phyloP scores from a whole-genome alignment of 805 yeast genomes.

The Metschnikowia gelsemii region DNA sequence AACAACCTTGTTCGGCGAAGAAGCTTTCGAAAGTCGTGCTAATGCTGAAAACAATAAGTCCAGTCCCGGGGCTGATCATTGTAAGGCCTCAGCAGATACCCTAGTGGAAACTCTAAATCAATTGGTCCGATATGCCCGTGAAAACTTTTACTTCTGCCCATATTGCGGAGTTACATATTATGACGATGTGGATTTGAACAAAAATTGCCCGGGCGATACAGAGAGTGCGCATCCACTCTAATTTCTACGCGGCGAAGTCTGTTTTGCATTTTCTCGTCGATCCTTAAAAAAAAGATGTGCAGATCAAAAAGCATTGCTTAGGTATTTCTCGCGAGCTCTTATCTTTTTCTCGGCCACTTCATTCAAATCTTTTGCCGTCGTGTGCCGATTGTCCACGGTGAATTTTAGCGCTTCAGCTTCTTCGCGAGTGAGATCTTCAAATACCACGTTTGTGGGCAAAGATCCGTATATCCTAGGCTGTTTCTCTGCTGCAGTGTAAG shows the following conservation, averaged over 20 bases:
- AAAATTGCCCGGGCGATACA: slow-evolving; percentile 18
- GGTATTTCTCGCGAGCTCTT: slow-evolving; percentile 5
- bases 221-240: slow-evolving; percentile 4
- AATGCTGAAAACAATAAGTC: too few relatives aligned
- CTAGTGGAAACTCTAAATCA: slow-evolving; percentile 2
- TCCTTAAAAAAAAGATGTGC: too few relatives aligned
- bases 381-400: slow-evolving; percentile 19
- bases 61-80: neutral
- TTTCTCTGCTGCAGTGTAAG: slow-evolving; percentile 17
- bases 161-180: slow-evolving; percentile 17
- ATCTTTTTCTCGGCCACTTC: slow-evolving; percentile 12
- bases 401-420: slow-evolving; percentile 15
- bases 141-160: slow-evolving; percentile 15
- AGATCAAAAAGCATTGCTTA: slow-evolving; percentile 15
- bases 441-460: slow-evolving; percentile 19
- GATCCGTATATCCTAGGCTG: slow-evolving; percentile 25
- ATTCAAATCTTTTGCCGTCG: slow-evolving; percentile 22
- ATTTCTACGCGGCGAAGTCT: too few relatives aligned
- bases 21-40: neutral
- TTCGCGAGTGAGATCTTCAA: slow-evolving; percentile 19
- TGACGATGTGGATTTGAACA: slow-evolving; percentile 10
- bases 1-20: slow-evolving; percentile 4
- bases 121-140: slow-evolving; percentile 12
- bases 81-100: neutral
- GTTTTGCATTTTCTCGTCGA: too few relatives aligned